Conservation (phyloP, 768 basidiomycete genomes). For the Chalciporus chontae region DNA sequence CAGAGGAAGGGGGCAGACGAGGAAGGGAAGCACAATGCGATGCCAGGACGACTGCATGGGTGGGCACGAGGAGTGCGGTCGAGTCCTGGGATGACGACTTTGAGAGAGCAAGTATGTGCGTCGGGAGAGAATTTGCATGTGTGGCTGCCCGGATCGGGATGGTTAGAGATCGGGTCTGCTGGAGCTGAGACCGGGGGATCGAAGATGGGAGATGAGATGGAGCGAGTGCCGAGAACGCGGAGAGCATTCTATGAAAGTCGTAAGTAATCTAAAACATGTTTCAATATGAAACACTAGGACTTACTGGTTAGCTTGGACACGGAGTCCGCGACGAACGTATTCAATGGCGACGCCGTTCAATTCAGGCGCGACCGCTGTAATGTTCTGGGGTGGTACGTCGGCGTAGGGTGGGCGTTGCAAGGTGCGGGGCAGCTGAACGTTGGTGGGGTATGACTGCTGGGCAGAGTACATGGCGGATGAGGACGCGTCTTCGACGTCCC, state of each 20-base stretch:
- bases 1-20: constrained; percentile 40
- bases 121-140: constrained; percentile 31
- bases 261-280: constrained; percentile 27
- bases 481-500: constrained; percentile 31
- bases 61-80: constrained; percentile 51
- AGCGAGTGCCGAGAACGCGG: constrained; percentile 44
- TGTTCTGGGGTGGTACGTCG: constrained; percentile 53
- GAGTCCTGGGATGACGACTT: constrained; percentile 29
- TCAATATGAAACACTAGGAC: constrained; percentile 16
- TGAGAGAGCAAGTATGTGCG: constrained; percentile 51
- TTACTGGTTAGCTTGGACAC: constrained; percentile 42
- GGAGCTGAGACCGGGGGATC: constrained; percentile 30
- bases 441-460: constrained; percentile 28
- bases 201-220: constrained; percentile 40
- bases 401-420: constrained; percentile 60
- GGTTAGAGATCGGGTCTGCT: constrained; percentile 29
- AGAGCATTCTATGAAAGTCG: constrained; percentile 35
- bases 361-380: constrained; percentile 51
- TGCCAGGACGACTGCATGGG: constrained; percentile 68
- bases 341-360: constrained; percentile 54
- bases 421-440: constrained; percentile 68
- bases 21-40: constrained; percentile 66
- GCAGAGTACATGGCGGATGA: constrained; percentile 27
- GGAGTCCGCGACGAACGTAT: constrained; percentile 55
- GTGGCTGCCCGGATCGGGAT: constrained; percentile 30